Evolutionary conservation across 257 asterid genomes (phyloP), one percentile per base, ranked within the genome.

Genomic region (Jacaranda mimosifolia): DNA sequence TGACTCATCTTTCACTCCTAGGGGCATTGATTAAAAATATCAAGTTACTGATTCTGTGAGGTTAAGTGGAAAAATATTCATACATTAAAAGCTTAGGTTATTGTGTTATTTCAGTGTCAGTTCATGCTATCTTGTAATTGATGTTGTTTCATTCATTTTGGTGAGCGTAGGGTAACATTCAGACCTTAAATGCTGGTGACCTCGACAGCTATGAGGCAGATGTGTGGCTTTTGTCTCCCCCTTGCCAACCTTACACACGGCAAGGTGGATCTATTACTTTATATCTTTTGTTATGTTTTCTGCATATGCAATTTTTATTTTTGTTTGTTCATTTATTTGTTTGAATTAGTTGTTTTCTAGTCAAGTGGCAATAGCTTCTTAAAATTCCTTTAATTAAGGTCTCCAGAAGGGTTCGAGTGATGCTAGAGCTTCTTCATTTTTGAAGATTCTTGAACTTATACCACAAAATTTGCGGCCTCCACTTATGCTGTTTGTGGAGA

Each of bases 221-320:
- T 78, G 94, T 79, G 15, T 95, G 99, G 99, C 87, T 95, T 40
- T 77, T 95, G 67, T 93, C 99, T 81, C 99, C 99, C 57, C 98
- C 99, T 80, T 95, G 99, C 86, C 99, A 93, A 75, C 99, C 99
- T 19, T 95, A 93, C 83, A 93, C 99, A 38, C 86, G 98, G 63
- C 99, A 93, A 90, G 99, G 99, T 95, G 82, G 9, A 81, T 53
- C 42, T 26, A 45, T 62, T 70, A 40, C 36, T 55, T 32, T 72
- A 17, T 82, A 19, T 40, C 26, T n/a, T 64, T 55, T 76, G 57
- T 65, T 62, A 38, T 18, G 11, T 42, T 39, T 40, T 63, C 21
- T 57, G 7, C 73, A 4, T 57, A 9, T 36, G 32, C 19, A 15
- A 26, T 36, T 70, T 73, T 1, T 73, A 13, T 49, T 42, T 62